Evolutionary conservation across 2,329 filamentous ascomycete genomes (phyloP), one percentile per base, ranked within the genome.

Genomic region (Cytospora paraplurivora): DNA sequence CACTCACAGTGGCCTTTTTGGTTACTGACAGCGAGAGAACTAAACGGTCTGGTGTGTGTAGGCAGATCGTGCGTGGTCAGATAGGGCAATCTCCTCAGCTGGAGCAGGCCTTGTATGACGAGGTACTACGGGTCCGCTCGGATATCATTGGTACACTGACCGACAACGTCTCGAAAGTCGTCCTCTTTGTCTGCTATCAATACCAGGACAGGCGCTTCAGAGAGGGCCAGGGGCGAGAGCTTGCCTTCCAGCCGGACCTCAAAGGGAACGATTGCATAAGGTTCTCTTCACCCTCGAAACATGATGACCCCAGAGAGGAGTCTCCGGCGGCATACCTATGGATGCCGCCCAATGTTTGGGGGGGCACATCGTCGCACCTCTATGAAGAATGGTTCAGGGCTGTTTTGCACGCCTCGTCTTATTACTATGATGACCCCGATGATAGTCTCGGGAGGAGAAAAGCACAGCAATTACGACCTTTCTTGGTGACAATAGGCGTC

Each of bases 381-480:
- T 63, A 66, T 13, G 33, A 60, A 35, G 21, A 19, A 27, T 61
- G 57, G 61, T 63, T 66, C 47, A 50, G 41, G 21, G 57, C 53
- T 12, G 27, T 63, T 4, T 56, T 57, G 61, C 56, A 53, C 15
- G 57, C 55, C 19, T 15, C 55, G 37, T 55, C 57, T 11, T 27
- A 7, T 37, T 19, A 11, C n/a, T 11, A 33, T 7, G 27, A 33
- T 8, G 27, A 4, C 12, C 15, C 15, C 17, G 15, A 33, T 15
- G 50, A 11, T 12, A 52, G 50, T 27, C 50, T 52, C 17, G 50
- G 50, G 19, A 17, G 32, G 27, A 34, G 17, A 1, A 33, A 34
- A 34, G 27, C 12, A 52, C 11, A 49, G 7, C 8, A 38, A 17
- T 38, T 55, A 7, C 32, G 17, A 17, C 33, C 37, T 21, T 63